These are phyloP conservation scores for Berberis vulgaris DNA, from an alignment of 164 flowering plant species.

Conservation along the genomic window DNA sequence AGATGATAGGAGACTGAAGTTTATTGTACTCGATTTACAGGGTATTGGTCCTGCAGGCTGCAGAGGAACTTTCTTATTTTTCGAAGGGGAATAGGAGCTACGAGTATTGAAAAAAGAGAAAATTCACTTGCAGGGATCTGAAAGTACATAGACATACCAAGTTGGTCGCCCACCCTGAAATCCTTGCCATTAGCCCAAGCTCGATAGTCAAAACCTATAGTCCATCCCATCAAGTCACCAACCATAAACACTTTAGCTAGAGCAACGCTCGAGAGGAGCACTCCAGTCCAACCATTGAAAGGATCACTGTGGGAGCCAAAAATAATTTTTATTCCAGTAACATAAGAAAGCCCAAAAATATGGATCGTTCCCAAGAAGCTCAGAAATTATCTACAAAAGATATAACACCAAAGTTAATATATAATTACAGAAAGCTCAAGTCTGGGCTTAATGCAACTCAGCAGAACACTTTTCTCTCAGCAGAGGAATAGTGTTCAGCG, in stretches of 20 bases:
- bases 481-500: no score
- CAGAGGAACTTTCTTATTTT: not conserved
- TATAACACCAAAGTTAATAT: no score
- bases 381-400: no score
- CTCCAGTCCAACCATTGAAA: not conserved
- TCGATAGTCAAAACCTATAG: constrained; percentile 16
- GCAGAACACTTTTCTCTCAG: no score
- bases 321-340: no score
- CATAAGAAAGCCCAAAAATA: no score
- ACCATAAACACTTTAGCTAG: constrained; percentile 18
- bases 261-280: not conserved
- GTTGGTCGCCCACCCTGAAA: constrained; percentile 28
- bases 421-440: no score
- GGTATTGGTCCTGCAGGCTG: not conserved
- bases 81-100: not conserved
- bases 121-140: not conserved
- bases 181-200: constrained; percentile 28
- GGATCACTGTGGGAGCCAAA: not conserved
- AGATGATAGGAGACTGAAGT: not conserved
- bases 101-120: not conserved
- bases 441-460: no score
- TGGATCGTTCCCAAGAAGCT: no score
- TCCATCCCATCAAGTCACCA: constrained; percentile 35
- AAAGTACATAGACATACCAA: constrained; percentile 11
- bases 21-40: not conserved